A percentile compares a stretch with the other conserved stretches of the same genome.
Evolutionary conservation across 345 rosid species (phyloP).

Genomic region (Eucalyptus polybractea): DNA sequence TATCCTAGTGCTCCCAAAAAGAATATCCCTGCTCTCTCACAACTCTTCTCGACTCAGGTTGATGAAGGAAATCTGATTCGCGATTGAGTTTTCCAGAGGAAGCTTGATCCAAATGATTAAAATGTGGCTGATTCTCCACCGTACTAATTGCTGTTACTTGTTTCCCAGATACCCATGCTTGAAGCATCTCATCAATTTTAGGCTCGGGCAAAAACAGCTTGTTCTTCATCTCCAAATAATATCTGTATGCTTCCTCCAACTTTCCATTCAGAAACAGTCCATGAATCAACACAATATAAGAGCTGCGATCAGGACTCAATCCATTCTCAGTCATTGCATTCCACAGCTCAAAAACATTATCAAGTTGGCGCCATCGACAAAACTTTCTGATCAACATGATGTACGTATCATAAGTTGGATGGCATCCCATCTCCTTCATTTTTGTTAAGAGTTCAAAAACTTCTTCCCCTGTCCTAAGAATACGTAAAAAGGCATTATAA

Average conservation of each 20-base stretch:
- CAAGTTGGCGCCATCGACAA: slow-evolving; percentile 77
- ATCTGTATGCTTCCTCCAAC: slow-evolving; percentile 64
- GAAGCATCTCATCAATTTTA: slow-evolving; percentile 57
- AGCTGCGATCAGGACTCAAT: slow-evolving; percentile 63
- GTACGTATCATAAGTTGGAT: slow-evolving; percentile 60
- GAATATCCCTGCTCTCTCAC: slow-evolving; percentile 63
- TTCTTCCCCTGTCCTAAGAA: slow-evolving; percentile 49
- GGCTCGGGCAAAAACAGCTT: slow-evolving; percentile 57
- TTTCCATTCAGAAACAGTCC: slow-evolving; percentile 79
- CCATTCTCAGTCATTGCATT: slow-evolving; percentile 58
- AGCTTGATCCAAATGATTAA: background rate
- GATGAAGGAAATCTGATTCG: slow-evolving; percentile 32
- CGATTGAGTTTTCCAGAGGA: slow-evolving; percentile 9
- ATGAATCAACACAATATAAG: slow-evolving; percentile 78
- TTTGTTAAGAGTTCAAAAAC: slow-evolving; percentile 62
- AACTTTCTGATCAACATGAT: slow-evolving; percentile 83
- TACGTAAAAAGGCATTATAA: slow-evolving; percentile 69
- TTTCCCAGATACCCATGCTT: slow-evolving; percentile 47
- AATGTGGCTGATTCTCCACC: slow-evolving; percentile 4
- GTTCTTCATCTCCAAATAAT: slow-evolving; percentile 69
- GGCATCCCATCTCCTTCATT: slow-evolving; percentile 65
- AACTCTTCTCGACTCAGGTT: slow-evolving; percentile 55
- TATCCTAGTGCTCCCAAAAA: slow-evolving; percentile 33
- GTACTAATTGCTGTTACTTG: slow-evolving; percentile 21
- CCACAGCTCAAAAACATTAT: slow-evolving; percentile 61